Evolutionary conservation across 208 protist genomes (phyloP), one percentile per base, ranked within the genome.

Genomic region (Crithidia fasciculata): DNA sequence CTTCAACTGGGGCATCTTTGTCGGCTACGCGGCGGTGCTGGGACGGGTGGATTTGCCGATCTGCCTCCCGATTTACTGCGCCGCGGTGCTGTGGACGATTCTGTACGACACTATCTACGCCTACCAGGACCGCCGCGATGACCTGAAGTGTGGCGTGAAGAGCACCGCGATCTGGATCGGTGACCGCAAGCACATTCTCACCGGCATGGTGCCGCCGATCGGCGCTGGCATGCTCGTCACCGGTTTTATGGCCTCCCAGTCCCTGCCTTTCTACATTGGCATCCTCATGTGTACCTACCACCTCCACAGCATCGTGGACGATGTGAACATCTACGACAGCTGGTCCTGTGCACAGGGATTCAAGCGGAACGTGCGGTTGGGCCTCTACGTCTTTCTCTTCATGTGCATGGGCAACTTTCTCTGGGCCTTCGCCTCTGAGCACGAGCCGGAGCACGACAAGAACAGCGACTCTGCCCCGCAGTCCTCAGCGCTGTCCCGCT

Each of bases 1-100:
- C 70, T 93, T 90, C 61, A 94, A 92, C 73, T 92, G 85, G 85
- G 89, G 92, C 43, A 93, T 96, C 66, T 94, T 96, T 76, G 92
- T 95, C 4, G 92, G 92, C 50, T 96, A 96, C 81, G 88, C 89
- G 0, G 89, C 92, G 2, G 90, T 96, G 36, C 74, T 95, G 10
- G 90, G 90, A 8, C 84, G 86, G 45, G 81, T 94, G 9, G 92
- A 96, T 64, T 60, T 86, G 50, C 78, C 81, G 4, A 83, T 93
- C 16, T 90, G 82, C 56, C 69, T 95, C 54, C 92, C 92, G 36
- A 87, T 92, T 40, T 96, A 94, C 74, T 69, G 78, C 49, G 86
- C 76, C 8, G 72, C 86, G 8, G 88, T 95, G 61, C 10, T 89
- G 5, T 96, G 92, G 90, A 89, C 83, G 12, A 85, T 95, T 47